Conservation (phyloP, 2,329 filamentous ascomycete genomes). For the Aspergillus pseudonomiae region DNA sequence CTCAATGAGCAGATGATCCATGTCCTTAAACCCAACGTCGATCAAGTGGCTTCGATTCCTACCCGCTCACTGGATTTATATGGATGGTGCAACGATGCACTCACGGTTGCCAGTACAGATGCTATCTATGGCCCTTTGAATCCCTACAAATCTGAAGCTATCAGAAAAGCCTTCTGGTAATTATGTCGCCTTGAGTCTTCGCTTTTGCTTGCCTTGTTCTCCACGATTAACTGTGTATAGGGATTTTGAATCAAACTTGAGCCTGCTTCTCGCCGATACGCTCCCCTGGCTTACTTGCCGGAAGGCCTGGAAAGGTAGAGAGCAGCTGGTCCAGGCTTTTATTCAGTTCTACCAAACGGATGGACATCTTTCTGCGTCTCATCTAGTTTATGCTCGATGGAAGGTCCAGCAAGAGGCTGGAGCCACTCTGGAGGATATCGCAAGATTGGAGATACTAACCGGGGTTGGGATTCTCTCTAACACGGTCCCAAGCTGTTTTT, state of each 20-base stretch:
- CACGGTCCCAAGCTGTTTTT: conserved; percentile 49
- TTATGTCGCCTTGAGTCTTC: no score
- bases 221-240: conserved; percentile 15
- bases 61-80: conserved; percentile 25
- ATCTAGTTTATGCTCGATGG: conserved; percentile 23
- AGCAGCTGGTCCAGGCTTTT: conserved; percentile 40
- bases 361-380: conserved; percentile 39
- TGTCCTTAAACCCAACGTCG: conserved; percentile 16
- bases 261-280: conserved; percentile 33
- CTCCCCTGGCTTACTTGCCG: conserved; percentile 41
- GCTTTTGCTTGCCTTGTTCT: not conserved
- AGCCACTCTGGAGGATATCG: conserved; percentile 25
- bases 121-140: conserved; percentile 33
- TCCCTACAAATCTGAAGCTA: conserved; percentile 25
- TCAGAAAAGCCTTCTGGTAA: conserved; percentile 1
- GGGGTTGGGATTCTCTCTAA: conserved; percentile 46
- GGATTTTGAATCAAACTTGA: conserved; percentile 43
- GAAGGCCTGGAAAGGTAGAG: conserved; percentile 41
- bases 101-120: conserved; percentile 32
- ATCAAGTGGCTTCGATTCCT: conserved; percentile 17
- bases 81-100: conserved; percentile 29
- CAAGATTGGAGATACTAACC: conserved; percentile 30
- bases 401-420: conserved; percentile 18
- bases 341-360: conserved; percentile 44
- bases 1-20: conserved; percentile 31